Conservation (phyloP, 2,329 filamentous ascomycete genomes). For the Pseudogymnoascus sp. region DNA sequence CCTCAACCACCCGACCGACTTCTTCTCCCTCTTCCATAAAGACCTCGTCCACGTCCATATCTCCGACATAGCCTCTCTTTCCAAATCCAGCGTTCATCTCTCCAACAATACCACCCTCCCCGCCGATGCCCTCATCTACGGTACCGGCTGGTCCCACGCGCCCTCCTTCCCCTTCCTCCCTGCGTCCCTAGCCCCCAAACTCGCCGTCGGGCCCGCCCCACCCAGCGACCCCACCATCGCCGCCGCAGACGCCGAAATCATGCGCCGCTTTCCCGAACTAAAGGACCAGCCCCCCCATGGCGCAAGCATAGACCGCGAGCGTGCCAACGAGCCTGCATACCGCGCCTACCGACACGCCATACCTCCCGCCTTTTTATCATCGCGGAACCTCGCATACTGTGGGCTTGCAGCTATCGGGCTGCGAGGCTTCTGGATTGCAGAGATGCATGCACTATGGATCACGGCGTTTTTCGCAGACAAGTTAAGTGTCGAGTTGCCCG, state of each 20-base stretch:
- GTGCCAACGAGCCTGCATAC: slow-evolving; percentile 21
- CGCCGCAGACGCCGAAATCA: slow-evolving; percentile 28
- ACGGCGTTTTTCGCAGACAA: slow-evolving; percentile 50
- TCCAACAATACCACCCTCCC: slow-evolving; percentile 37
- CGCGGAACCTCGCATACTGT: slow-evolving; percentile 36
- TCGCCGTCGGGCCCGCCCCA: neutral
- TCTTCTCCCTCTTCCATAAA: slow-evolving; percentile 44
- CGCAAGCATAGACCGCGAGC: slow-evolving; percentile 27
- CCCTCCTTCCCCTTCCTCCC: slow-evolving; percentile 40
- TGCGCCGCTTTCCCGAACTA: slow-evolving; percentile 34
- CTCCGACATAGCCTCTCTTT: slow-evolving; percentile 40
- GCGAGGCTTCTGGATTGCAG: slow-evolving; percentile 31
- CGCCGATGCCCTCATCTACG: slow-evolving; percentile 44
- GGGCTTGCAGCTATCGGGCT: slow-evolving; percentile 35
- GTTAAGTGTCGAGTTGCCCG: slow-evolving; percentile 27
- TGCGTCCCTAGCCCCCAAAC: slow-evolving; percentile 6
- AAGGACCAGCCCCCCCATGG: slow-evolving; percentile 37
- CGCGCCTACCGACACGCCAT: slow-evolving; percentile 38
- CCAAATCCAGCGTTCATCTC: slow-evolving; percentile 39
- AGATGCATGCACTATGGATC: slow-evolving; percentile 50
- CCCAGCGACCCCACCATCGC: slow-evolving; percentile 31
- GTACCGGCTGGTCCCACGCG: slow-evolving; percentile 48
- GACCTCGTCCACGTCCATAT: slow-evolving; percentile 43
- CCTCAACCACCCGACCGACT: slow-evolving; percentile 47
- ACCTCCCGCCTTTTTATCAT: slow-evolving; percentile 32